These are phyloP conservation scores for Candida methanosorbosa DNA, from an alignment of 805 yeast species.

Conservation along the genomic window DNA sequence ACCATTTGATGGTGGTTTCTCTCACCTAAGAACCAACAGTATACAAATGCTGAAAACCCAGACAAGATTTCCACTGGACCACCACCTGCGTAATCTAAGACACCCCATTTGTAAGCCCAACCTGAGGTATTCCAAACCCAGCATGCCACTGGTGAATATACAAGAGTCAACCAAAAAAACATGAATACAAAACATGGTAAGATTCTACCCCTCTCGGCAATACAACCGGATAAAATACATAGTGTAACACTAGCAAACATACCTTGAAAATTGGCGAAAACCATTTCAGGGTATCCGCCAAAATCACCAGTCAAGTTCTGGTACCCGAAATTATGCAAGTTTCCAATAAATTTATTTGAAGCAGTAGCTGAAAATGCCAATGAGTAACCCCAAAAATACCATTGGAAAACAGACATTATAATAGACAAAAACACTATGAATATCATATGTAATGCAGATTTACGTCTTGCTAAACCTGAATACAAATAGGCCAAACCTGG, in stretches of 20 bases:
- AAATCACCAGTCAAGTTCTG: slow-evolving; percentile 44
- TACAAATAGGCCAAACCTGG: slow-evolving; percentile 92
- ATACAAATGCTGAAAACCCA: slow-evolving; percentile 86
- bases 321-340: slow-evolving; percentile 75
- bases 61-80: slow-evolving; percentile 93
- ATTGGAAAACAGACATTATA: slow-evolving; percentile 70
- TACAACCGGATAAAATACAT: slow-evolving; percentile 86
- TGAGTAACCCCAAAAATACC: slow-evolving; percentile 99
- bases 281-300: slow-evolving; percentile 65
- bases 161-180: slow-evolving; percentile 85
- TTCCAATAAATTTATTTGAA: slow-evolving; percentile 79
- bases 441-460: slow-evolving; percentile 79
- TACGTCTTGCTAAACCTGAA: slow-evolving; percentile 84
- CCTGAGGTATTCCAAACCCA: slow-evolving; percentile 95
- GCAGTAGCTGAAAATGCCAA: slow-evolving; percentile 79
- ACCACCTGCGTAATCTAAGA: slow-evolving; percentile 94
- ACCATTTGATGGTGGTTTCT: slow-evolving; percentile 69
- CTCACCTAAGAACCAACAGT: slow-evolving; percentile 72
- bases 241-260: slow-evolving; percentile 89
- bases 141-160: slow-evolving; percentile 89
- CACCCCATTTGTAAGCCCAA: slow-evolving; percentile 93
- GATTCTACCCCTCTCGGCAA: slow-evolving; percentile 88
- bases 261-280: slow-evolving; percentile 81
- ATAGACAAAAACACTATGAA: slow-evolving; percentile 74
- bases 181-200: slow-evolving; percentile 76